Base-by-base conservation (phyloP, 305 asterid species). In the Fraxinus ornus region DNA sequence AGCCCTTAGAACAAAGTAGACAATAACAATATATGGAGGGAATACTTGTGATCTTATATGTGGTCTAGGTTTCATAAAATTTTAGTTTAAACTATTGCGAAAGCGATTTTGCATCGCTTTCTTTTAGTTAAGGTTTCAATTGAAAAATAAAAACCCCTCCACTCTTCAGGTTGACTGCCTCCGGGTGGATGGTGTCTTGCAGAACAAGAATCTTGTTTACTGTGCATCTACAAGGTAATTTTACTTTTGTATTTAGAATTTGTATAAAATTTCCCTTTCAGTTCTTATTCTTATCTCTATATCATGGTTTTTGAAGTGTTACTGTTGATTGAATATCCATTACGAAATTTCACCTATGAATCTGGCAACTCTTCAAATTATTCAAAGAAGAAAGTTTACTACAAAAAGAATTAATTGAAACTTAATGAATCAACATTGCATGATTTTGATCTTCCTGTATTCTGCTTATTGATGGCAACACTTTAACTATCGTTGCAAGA, bases 201-300 rank as follows among this genome's bases (percentile, higher is more conserved):
- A 94, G 82, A 93, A 86, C 75, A 91, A 95, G 62, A 97, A 97
- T 88, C 98, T 97, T 83, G 98, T 97, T 82, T 96, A 96, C 82
- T 91, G 97, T 87, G 99, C 99, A 84, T 94, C 99, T 79, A 97
- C 99, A 68, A 97, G 99, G 99, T 97, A 85, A 82, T 86, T 26
- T 64, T 64, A 80, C 77, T 79, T 74, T 21, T 79, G 15, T 7
- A 64, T 80, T 84, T 52, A 32, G 78, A 62, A 19, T 78, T 77
- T 66, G 13, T 72, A 44, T 28, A 8, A 49, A 21, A 24, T 21
- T 49, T 24, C 66, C 73, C 19, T 17, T 75, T 57, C 35, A 41
- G 47, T 12, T 47, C 47, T 76, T 78, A 21, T 60, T 64, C 36
- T 24, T 79, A 21, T 77, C 75, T 72, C 30, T 62, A 17, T 15